phyloP scores from a whole-genome alignment of 352 stramenopile species.

The Globisporangium nodosum region DNA sequence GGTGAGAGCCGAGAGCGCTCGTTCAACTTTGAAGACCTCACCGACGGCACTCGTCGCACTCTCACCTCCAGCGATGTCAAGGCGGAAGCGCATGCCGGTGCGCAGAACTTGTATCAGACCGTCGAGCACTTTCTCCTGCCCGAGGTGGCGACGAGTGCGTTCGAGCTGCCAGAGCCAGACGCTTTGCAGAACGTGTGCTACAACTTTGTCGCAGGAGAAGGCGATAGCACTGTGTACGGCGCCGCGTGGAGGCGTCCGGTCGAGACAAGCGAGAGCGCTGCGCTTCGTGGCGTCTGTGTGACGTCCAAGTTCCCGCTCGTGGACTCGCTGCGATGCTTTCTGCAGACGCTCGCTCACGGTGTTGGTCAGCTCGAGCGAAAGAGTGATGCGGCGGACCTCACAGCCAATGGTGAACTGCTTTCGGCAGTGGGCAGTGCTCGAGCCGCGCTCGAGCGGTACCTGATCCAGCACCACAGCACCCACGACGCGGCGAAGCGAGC shows the following conservation, averaged over 20 bases:
- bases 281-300: conserved; percentile 31
- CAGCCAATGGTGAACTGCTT: not conserved
- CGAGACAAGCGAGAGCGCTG: not conserved
- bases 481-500: not conserved
- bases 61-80: not conserved
- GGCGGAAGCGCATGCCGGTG: not conserved
- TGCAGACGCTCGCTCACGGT: conserved; percentile 17
- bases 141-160: conserved; percentile 13
- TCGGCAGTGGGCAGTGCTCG: not conserved
- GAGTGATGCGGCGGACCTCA: no score
- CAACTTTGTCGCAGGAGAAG: conserved; percentile 47
- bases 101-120: conserved; percentile 17
- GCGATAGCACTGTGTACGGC: conserved; percentile 30
- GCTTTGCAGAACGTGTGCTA: conserved; percentile 27
- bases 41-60: not conserved
- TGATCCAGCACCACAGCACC: not conserved
- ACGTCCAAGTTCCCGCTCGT: conserved; percentile 49
- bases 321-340: conserved; percentile 39
- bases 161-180: conserved; percentile 5
- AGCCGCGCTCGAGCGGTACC: not conserved
- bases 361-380: not conserved
- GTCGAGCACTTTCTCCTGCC: conserved; percentile 45
- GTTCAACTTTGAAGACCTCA: conserved; percentile 3
- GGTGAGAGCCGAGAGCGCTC: not conserved
- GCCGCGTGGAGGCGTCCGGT: conserved; percentile 29